Percentiles rank a stretch among this genome's conserved stretches.
Evolutionary conservation across 148 eudicot genomes (phyloP).

Genomic region (Euryodendron excelsum): DNA sequence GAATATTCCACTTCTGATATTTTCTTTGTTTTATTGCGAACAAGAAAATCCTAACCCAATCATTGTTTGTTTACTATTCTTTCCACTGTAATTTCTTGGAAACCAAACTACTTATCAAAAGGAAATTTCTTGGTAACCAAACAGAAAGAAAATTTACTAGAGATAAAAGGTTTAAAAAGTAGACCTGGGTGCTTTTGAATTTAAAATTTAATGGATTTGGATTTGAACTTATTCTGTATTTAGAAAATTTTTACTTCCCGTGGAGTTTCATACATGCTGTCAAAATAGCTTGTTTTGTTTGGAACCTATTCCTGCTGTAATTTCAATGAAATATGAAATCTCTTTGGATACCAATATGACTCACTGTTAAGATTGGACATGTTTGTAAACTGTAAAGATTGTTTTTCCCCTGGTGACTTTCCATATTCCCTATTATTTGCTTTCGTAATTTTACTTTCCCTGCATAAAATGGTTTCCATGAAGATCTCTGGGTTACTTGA

Average conservation of each 20-base stretch:
- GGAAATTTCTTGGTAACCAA: not conserved
- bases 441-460: too few species aligned
- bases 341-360: not conserved
- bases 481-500: not conserved
- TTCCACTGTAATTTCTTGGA: not conserved
- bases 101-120: too few species aligned
- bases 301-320: not conserved
- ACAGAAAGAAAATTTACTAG: not conserved
- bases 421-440: too few species aligned
- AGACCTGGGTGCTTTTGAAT: too few species aligned
- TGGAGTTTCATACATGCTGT: too few species aligned
- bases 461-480: not conserved
- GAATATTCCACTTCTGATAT: not conserved
- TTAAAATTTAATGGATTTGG: not conserved
- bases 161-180: not conserved
- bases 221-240: not conserved
- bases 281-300: not conserved
- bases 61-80: not conserved
- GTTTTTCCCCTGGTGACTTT: not conserved
- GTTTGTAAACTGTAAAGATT: constrained; percentile 7
- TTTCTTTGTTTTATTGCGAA: not conserved
- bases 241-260: not conserved
- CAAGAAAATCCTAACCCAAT: too few species aligned
- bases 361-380: not conserved
- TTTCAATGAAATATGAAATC: not conserved